Evolutionary conservation across 768 basidiomycete species (phyloP).

Genomic region (Leccinum pellstonianum): DNA sequence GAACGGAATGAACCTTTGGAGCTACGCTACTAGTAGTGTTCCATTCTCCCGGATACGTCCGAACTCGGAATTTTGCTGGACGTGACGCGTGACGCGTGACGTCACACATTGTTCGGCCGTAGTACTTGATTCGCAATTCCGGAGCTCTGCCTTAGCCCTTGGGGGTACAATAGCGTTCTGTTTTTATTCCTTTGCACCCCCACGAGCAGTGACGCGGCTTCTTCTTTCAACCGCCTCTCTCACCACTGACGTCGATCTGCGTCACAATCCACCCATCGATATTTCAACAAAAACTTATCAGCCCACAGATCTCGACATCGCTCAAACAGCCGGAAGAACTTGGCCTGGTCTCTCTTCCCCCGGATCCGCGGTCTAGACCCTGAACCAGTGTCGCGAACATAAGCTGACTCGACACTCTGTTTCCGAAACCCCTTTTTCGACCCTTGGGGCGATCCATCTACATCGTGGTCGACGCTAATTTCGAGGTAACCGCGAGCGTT

Average conservation of each 20-base stretch:
- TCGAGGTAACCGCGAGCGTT: background rate
- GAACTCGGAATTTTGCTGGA: background rate
- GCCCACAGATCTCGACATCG: background rate
- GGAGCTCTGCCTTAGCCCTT: too few species aligned
- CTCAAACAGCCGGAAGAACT: background rate
- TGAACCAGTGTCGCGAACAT: background rate
- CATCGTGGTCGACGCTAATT: background rate
- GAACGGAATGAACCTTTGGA: background rate
- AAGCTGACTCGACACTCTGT: background rate
- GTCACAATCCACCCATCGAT: background rate
- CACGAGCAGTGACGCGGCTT: too few species aligned
- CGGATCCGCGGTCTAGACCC: constrained; percentile 1
- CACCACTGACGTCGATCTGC: background rate
- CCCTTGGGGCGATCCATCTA: background rate
- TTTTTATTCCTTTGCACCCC: too few species aligned
- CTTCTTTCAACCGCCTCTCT: background rate
- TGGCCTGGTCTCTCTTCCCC: background rate
- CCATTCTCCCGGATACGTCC: background rate
- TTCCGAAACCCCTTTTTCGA: background rate
- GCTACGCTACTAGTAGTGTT: background rate
- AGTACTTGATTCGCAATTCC: too few species aligned
- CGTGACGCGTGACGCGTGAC: background rate
- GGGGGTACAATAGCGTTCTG: too few species aligned
- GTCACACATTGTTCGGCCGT: too few species aligned
- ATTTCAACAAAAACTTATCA: background rate